A percentile compares a stretch with the other conserved stretches of the same genome.
phyloP scores from a whole-genome alignment of 306 rosid genomes.

The Dalbergia cochinchinensis region DNA sequence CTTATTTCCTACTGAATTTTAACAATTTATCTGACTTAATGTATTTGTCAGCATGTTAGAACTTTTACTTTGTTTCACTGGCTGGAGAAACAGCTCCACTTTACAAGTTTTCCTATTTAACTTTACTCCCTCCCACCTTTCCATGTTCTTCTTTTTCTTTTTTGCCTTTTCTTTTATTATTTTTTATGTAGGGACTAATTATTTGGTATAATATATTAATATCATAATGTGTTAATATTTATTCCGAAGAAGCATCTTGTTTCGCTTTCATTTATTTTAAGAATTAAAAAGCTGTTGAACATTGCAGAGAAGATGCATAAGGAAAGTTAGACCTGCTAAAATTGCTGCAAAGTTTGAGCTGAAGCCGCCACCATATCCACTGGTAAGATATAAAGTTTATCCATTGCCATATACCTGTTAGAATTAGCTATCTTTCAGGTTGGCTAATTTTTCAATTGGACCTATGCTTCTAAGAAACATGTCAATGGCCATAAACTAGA shows the following conservation, averaged over 20 bases:
- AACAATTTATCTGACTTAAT: neutral
- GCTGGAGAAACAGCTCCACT: neutral
- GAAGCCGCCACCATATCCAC: slow-evolving; percentile 87
- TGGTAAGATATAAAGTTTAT: slow-evolving; percentile 60
- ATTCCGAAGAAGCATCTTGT: neutral
- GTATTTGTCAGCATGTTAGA: neutral
- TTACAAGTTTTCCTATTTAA: neutral
- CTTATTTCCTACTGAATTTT: no score
- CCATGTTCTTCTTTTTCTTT: neutral
- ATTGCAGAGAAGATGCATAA: slow-evolving; percentile 59
- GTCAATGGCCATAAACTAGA: neutral
- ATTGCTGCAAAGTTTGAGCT: slow-evolving; percentile 72
- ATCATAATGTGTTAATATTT: neutral
- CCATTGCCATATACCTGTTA: neutral
- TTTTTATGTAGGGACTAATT: neutral
- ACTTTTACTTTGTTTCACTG: no score
- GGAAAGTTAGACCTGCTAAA: slow-evolving; percentile 47
- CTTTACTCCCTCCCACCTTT: neutral
- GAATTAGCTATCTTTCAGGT: neutral
- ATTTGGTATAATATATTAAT: neutral
- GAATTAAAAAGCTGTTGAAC: slow-evolving; percentile 27
- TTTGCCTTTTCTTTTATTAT: neutral
- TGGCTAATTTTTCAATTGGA: neutral
- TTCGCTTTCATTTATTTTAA: neutral
- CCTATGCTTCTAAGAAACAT: slow-evolving; percentile 21